Conservation (phyloP, 2,329 filamentous ascomycete species). For the Monosporascus sp. region DNA sequence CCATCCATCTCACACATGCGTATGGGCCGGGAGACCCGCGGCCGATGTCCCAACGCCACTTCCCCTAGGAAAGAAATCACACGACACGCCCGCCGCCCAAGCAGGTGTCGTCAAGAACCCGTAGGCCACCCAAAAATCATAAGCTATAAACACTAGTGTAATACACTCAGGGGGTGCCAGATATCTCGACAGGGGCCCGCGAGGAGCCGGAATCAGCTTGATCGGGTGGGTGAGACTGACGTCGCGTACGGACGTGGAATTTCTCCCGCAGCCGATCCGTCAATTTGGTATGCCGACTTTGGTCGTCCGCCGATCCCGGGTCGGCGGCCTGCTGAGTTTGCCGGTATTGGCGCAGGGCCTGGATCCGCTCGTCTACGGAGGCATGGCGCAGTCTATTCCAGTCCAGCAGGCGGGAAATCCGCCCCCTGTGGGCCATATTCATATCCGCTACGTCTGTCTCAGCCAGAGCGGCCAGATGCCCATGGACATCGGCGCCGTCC, state of each 20-base stretch:
- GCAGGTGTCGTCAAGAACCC: no score
- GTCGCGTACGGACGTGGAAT: conserved; percentile 47
- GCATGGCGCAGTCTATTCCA: conserved; percentile 53
- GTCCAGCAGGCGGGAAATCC: conserved; percentile 51
- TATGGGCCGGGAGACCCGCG: no score
- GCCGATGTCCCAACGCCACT: no score
- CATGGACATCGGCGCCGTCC: conserved; percentile 1
- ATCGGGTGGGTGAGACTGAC: conserved; percentile 25
- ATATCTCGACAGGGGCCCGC: no score
- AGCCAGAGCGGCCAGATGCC: conserved; percentile 7
- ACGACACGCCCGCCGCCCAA: no score
- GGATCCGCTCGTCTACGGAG: conserved; percentile 58
- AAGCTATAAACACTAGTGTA: no score
- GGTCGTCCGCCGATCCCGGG: conserved; percentile 29
- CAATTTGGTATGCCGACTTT: conserved; percentile 37
- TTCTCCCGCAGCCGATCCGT: conserved; percentile 47
- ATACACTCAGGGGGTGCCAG: no score
- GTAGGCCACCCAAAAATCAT: no score
- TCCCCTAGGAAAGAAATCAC: no score
- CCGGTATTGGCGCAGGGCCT: conserved; percentile 47
- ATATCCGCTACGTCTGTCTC: conserved; percentile 29
- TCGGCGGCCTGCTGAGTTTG: conserved; percentile 33
- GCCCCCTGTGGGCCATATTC: conserved; percentile 33
- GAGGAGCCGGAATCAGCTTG: neutral
- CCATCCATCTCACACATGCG: no score